Base-by-base conservation (phyloP, 495 filamentous ascomycete genomes). In the Penicillium ochrochloron region DNA sequence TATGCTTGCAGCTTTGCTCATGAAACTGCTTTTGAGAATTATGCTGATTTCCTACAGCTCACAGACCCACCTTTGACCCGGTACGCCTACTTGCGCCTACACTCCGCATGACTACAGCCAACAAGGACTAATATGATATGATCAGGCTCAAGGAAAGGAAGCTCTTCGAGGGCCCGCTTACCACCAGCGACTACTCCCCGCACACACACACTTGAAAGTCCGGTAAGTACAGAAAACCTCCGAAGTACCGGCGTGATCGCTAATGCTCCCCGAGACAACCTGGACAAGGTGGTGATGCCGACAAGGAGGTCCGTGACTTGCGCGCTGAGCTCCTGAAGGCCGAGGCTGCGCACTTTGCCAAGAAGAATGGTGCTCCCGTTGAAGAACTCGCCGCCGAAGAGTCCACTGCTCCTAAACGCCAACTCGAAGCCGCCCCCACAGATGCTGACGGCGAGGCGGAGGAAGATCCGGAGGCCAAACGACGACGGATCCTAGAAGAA, bases 171-270 rank as follows among this genome's bases (percentile, higher is more conserved):
- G 95, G 17, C 91, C 92, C 42, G 95, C 95, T 62, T 98, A 97
- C 79, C 95, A 99, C 76, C 95, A 97, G 82, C 89, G 95, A 58
- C 89, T 98, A 12, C 88, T 97, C 2, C 96, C 95, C 5, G 95
- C 95, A 11, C 88, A 98, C 72, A 97, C 89, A 37, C 87, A 90
- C 70, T 86, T 99, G 69, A 99, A 99, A 78, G 88, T 89, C 63
- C 86, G 93, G 88, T 91, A 84, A 56, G 53, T 37, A 33, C 27
- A 72, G 5, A 54, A 11, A 9, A 35, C 17, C 11, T 9, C 14
- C 11, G 5, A 23, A 14, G 1, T 8, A 37, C 4, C 3, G 27
- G n/a, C 52, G 15, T 29, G 21, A 37, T 17, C 10, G 57, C 70
- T 76, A 62, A 80, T 56, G 25, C n/a, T 31, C 4, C 14, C 42